These are phyloP conservation scores for Rhododendron williamsianum DNA, from an alignment of 148 eudicot genomes.

Conservation along the genomic window DNA sequence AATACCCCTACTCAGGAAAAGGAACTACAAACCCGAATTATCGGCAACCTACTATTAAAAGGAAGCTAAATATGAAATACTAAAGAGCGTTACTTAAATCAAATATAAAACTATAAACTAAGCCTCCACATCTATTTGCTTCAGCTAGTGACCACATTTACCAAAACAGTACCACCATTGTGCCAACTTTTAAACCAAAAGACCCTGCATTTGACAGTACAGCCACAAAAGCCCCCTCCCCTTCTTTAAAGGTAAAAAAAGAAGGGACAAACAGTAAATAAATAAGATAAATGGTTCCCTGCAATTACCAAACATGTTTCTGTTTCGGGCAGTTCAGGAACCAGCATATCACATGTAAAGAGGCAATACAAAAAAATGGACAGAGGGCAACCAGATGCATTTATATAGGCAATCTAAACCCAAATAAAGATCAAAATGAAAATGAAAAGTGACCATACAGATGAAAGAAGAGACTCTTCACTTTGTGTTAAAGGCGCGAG, in stretches of 20 bases:
- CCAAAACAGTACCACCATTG: not conserved
- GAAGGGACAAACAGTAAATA: not conserved
- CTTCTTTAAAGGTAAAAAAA: not conserved
- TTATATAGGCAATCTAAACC: not conserved
- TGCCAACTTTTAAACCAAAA: not conserved
- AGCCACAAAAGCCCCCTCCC: not conserved
- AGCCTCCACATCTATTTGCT: not conserved
- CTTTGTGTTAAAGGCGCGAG: constrained; percentile 64
- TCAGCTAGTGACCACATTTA: not conserved
- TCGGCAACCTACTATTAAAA: not conserved
- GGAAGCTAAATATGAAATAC: not conserved
- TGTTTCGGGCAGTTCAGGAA: not conserved
- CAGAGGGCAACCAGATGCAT: not conserved
- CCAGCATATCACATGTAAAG: not conserved
- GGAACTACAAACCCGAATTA: not conserved
- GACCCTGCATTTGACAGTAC: not conserved
- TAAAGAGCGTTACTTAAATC: not conserved
- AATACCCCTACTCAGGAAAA: not conserved
- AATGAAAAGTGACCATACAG: constrained; percentile 43
- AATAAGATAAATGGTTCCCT: not conserved
- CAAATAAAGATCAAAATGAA: constrained; percentile 10
- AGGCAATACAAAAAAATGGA: not conserved
- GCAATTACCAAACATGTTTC: not conserved
- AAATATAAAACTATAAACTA: not conserved
- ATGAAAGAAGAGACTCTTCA: constrained; percentile 84